Evolutionary conservation across 192 early-diverging fungal species (phyloP).

Genomic region (Coemansia sp.): DNA sequence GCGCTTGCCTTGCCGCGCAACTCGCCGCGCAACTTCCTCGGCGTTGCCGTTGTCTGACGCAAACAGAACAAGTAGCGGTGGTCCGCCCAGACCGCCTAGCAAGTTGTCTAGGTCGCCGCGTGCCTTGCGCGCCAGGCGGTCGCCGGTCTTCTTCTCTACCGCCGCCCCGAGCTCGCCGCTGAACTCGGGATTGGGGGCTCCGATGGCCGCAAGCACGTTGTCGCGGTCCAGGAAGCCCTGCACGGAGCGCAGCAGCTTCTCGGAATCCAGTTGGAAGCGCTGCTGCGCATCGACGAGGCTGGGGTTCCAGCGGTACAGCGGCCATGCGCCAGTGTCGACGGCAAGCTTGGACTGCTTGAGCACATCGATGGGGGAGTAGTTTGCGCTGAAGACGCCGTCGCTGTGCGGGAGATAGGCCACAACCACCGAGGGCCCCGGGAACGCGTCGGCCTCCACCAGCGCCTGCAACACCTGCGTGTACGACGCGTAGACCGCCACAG

Average conservation of each 20-base stretch:
- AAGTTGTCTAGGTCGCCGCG: conserved; percentile 68
- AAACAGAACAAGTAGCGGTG: conserved; percentile 83
- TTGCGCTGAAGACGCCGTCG: conserved; percentile 47
- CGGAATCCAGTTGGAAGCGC: conserved; percentile 69
- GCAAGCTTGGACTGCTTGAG: conserved; percentile 88
- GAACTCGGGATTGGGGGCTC: conserved; percentile 64
- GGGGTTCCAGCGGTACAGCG: conserved; percentile 95
- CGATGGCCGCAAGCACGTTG: conserved; percentile 77
- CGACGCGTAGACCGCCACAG: conserved; percentile 81
- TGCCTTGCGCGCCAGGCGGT: conserved; percentile 61
- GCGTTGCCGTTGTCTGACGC: conserved; percentile 92
- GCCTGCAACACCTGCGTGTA: conserved; percentile 88
- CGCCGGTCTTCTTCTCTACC: conserved; percentile 60
- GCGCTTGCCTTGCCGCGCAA: conserved; percentile 80
- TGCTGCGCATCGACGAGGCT: conserved; percentile 52
- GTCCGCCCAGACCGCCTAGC: conserved; percentile 67
- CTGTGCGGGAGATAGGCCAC: conserved; percentile 80
- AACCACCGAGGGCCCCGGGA: conserved; percentile 83
- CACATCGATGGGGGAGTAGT: conserved; percentile 64
- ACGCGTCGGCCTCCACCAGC: conserved; percentile 87
- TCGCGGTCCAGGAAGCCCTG: conserved; percentile 81
- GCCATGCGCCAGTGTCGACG: conserved; percentile 89
- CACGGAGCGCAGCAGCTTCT: conserved; percentile 66
- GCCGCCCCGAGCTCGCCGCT: conserved; percentile 57
- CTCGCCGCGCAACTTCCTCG: conserved; percentile 76